Conservation (phyloP, 768 basidiomycete species). For the Podaxis sp. region DNA sequence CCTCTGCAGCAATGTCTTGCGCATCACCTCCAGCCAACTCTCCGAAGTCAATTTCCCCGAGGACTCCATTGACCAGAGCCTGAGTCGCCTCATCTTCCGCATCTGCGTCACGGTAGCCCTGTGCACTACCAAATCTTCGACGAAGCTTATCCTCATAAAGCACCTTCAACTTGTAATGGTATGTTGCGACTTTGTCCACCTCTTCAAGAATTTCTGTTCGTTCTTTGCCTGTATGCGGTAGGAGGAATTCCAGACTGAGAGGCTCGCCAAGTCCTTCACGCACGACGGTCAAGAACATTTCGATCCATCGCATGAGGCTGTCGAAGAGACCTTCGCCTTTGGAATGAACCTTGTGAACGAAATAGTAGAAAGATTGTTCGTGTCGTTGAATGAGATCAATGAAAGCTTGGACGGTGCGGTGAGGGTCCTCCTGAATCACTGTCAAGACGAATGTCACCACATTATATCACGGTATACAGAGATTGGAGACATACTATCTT, state of each 20-base stretch:
- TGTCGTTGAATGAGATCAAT: constrained; percentile 93
- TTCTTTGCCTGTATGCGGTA: constrained; percentile 80
- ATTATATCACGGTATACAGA: constrained; percentile 5
- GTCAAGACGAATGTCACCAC: constrained; percentile 3
- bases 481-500: constrained; percentile 65
- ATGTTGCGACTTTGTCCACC: constrained; percentile 84
- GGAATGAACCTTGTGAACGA: constrained; percentile 98
- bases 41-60: constrained; percentile 80
- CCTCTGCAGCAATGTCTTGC: constrained; percentile 78
- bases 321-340: constrained; percentile 95
- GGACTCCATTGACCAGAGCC: constrained; percentile 76
- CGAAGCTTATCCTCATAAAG: constrained; percentile 90
- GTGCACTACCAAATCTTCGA: constrained; percentile 72
- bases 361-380: constrained; percentile 93
- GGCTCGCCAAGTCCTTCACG: constrained; percentile 82
- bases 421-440: constrained; percentile 86
- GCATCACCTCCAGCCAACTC: constrained; percentile 78
- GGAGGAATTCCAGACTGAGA: constrained; percentile 84
- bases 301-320: constrained; percentile 94
- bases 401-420: constrained; percentile 86
- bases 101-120: constrained; percentile 48
- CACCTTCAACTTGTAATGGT: constrained; percentile 94
- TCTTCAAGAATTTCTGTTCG: constrained; percentile 79
- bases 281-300: constrained; percentile 87
- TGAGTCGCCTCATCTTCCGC: constrained; percentile 84